Evolutionary conservation across 192 early-diverging fungal genomes (phyloP), one percentile per base, ranked within the genome.

Genomic region (Bifiguratus adelaidae): DNA sequence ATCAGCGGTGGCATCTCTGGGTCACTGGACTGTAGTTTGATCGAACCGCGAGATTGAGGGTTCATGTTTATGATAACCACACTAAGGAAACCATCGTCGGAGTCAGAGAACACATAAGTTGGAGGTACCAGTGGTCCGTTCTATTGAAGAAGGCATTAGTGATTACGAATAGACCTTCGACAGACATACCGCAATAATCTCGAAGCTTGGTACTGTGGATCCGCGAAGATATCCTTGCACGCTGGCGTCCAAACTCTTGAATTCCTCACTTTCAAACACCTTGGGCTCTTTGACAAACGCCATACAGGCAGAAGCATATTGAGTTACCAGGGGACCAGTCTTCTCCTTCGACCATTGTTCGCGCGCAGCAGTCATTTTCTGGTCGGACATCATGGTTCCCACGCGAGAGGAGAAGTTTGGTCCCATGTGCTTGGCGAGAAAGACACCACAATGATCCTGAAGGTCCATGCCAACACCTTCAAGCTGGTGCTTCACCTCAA

Each of bases 381-480:
- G 21, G 6, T 41, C 4, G 6, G 37, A 1, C 7, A 13, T 8
- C 3, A 41, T 20, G 19, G 13, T 13, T 20, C 21, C 12, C 3
- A 20, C 19, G 25, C 40, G 40, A 13, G 16, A 20, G 9, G 40
- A 20, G 8, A 41, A 24, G 12, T 8, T 24, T 9, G 5, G 7
- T 8, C 11, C 19, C 40, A 41, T 24, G 11, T 24, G 22, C n/a
- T 56, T 52, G 3, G 44, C 44, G 15, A 70, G 26, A 15, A 43
- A 18, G 7, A 60, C 28, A 3, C 48, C 45, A 15, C 50, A 20
- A 44, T 56, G 61, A 15, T 67, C 67, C 24, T 37, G 24, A 40
- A 70, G 13, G 35, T 70, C 62, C 9, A 22, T 35, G 13, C 67
- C 67, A 27, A 70, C 60, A n/a, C 55, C 65, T 20, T 44, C 42